phyloP scores from a whole-genome alignment of 371 early-diverging fungal genomes.

The Mortierella sp. region DNA sequence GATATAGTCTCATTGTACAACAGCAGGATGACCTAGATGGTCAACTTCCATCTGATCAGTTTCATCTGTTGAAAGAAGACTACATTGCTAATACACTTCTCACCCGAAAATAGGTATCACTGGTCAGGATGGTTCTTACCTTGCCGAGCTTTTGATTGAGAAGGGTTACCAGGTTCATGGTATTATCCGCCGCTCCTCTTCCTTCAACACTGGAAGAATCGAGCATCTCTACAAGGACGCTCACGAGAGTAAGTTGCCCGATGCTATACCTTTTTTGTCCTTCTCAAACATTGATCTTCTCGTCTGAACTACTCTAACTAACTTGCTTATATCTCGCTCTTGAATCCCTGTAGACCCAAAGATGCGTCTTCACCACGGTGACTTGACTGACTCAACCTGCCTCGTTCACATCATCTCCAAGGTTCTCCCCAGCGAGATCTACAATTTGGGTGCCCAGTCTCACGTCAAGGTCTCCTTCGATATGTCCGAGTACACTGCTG shows the following conservation, averaged over 20 bases:
- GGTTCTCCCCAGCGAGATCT: conserved; percentile 84
- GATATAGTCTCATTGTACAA: not conserved
- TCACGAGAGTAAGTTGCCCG: conserved; percentile 67
- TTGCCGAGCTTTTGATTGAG: conserved; percentile 79
- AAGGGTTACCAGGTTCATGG: conserved; percentile 91
- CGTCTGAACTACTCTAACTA: not conserved
- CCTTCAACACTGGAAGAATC: conserved; percentile 88
- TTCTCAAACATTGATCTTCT: not conserved
- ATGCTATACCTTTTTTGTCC: not conserved
- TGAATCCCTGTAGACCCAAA: conserved; percentile 64
- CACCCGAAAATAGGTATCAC: conserved; percentile 72
- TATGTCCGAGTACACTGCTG: conserved; percentile 91
- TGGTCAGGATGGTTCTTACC: conserved; percentile 89
- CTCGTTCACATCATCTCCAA: conserved; percentile 83
- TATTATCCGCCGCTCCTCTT: conserved; percentile 87
- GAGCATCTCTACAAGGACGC: conserved; percentile 84
- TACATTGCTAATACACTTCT: not conserved
- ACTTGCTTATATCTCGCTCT: not conserved
- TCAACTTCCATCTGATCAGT: not conserved
- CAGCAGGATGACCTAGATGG: not conserved
- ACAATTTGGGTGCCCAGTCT: conserved; percentile 84
- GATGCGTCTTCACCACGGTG: conserved; percentile 89
- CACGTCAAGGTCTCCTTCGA: conserved; percentile 93
- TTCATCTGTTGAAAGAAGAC: not conserved
- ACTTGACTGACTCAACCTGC: conserved; percentile 88